These are phyloP conservation scores for Gynochthodes officinalis DNA, from an alignment of 257 asterid genomes.

Conservation along the genomic window DNA sequence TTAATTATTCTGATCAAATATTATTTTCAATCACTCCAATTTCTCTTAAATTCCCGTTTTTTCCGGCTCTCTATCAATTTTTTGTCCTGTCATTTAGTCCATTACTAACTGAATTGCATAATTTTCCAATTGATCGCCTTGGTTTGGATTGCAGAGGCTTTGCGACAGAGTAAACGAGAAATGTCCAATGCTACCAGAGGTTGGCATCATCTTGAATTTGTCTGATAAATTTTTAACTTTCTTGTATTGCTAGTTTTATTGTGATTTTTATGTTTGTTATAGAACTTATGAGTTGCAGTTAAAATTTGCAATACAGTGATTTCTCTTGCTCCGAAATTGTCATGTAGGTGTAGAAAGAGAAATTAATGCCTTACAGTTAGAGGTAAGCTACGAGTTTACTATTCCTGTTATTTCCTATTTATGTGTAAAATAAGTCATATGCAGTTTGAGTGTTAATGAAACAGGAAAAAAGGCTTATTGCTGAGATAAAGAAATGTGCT, in stretches of 20 bases:
- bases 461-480: slow-evolving; percentile 92
- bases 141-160: slow-evolving; percentile 55
- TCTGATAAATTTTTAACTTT: background rate
- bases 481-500: slow-evolving; percentile 92
- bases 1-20: background rate
- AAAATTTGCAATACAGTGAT: background rate
- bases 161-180: slow-evolving; percentile 76
- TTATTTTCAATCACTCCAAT: slow-evolving; percentile 14
- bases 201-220: slow-evolving; percentile 12
- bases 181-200: slow-evolving; percentile 86
- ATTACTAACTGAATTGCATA: background rate
- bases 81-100: slow-evolving; percentile 5
- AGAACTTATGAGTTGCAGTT: background rate
- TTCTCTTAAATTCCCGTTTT: background rate
- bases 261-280: too few relatives aligned
- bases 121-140: background rate
- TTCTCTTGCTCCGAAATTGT: slow-evolving; percentile 14
- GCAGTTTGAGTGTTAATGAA: slow-evolving; percentile 17
- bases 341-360: slow-evolving; percentile 75
- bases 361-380: slow-evolving; percentile 61
- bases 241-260: background rate
- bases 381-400: slow-evolving; percentile 42
- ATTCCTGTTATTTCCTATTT: background rate
- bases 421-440: background rate
- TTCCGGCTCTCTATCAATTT: background rate